Evolutionary conservation across 805 yeast genomes (phyloP), one percentile per base, ranked within the genome.

Genomic region (Candida alai): DNA sequence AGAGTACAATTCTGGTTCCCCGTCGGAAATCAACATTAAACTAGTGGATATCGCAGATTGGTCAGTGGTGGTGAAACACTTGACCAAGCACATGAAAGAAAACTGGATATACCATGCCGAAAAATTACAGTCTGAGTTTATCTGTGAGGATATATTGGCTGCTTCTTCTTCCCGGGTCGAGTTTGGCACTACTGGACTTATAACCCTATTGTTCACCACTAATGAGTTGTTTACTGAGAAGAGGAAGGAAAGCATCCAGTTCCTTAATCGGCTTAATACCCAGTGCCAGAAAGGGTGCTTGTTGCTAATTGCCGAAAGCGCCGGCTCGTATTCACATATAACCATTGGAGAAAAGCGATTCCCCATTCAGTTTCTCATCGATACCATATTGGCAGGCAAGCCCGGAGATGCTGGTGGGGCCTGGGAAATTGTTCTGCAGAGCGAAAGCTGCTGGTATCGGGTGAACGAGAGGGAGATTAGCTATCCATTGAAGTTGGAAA

Each of bases 301-400:
- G 19, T 56, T 87, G 22, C 62, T 88, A 28, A 76, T 87, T 16
- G 75, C 85, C 2, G 96, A 87, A 49, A 81, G 93, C 59, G 96
- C 96, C 0, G 96, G 96, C 1, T 83, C 94, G 7, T 87, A 80
- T 56, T 84, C 95, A 1, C 80, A 85, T 47, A 83, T 87, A 24
- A 70, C 76, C 2, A 71, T 87, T 27, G 95, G 95, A 3, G 56
- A 75, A 19, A 86, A 82, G 53, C 73, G 65, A 44, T 87, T 87
- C 61, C 96, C 96, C 0, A 80, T 87, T 3, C 88, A 85, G 44
- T 85, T 82, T 47, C 64, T 87, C 24, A 65, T 88, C 8, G 95
- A 87, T 49, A 84, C 81, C 23, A 67, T 85, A 1, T 58, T 87
- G 21, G 65, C 78, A 17, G 84, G 85, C 2, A 60, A 59, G 40